A percentile compares a stretch with the other conserved stretches of the same genome.
These are phyloP conservation scores for Fusarium illudens DNA, from an alignment of 2,329 filamentous ascomycete species.

Conservation along the genomic window DNA sequence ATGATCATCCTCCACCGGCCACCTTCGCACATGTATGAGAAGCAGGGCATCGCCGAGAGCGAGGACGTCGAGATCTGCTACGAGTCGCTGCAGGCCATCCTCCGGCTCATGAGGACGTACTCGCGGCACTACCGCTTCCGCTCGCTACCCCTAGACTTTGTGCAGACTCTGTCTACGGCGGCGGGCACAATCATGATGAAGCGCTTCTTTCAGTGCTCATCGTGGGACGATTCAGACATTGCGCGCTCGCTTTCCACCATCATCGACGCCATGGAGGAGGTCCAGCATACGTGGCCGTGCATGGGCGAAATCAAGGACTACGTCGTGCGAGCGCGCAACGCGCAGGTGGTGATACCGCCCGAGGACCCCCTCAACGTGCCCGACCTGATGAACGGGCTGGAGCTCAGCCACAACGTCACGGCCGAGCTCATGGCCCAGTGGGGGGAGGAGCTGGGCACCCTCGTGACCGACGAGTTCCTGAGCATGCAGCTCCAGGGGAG, in stretches of 20 bases:
- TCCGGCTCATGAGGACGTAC: conserved; percentile 56
- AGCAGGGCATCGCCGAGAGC: conserved; percentile 49
- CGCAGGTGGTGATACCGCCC: conserved; percentile 44
- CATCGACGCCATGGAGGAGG: conserved; percentile 60
- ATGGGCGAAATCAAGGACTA: conserved; percentile 53
- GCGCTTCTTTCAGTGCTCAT: conserved; percentile 50
- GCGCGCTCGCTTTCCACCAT: conserved; percentile 58
- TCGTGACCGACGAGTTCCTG: conserved; percentile 48
- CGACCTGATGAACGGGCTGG: conserved; percentile 47
- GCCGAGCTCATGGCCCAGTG: conserved; percentile 42
- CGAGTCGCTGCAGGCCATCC: conserved; percentile 56
- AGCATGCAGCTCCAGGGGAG: conserved; percentile 45
- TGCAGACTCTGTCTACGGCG: conserved; percentile 58
- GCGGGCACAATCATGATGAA: conserved; percentile 58
- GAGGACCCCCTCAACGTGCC: conserved; percentile 45
- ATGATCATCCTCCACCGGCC: conserved; percentile 63
- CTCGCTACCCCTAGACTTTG: conserved; percentile 57
- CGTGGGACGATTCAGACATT: conserved; percentile 56
- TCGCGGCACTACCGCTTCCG: conserved; percentile 54
- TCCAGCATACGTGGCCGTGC: conserved; percentile 60
- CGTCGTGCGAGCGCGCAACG: conserved; percentile 43
- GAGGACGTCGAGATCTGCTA: conserved; percentile 61
- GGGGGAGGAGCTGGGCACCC: conserved; percentile 45
- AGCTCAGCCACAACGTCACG: conserved; percentile 38
- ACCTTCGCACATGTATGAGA: conserved; percentile 53